Percentiles rank a stretch among this genome's conserved stretches.
Evolutionary conservation across 2,329 filamentous ascomycete genomes (phyloP).

Genomic region (Pseudocercospora fijiensis): DNA sequence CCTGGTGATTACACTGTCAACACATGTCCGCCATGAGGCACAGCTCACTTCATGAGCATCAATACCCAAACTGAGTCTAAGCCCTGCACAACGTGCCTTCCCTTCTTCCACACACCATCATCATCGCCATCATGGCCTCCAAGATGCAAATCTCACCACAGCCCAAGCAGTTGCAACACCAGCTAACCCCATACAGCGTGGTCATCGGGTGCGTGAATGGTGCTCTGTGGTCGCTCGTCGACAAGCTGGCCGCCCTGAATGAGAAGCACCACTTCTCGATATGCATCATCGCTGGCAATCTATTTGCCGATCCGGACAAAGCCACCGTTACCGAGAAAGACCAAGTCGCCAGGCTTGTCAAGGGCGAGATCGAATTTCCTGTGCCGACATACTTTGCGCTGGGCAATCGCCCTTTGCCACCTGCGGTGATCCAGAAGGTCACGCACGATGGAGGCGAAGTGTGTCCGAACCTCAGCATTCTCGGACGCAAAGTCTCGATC

Average conservation of each 20-base stretch:
- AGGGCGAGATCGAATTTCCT: constrained; percentile 70
- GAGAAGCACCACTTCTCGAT: constrained; percentile 85
- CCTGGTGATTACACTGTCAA: neutral
- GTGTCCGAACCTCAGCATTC: constrained; percentile 85
- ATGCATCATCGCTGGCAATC: constrained; percentile 77
- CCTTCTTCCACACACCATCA: constrained; percentile 4
- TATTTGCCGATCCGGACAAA: constrained; percentile 62
- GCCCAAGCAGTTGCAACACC: constrained; percentile 4
- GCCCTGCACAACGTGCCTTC: neutral
- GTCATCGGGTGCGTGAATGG: constrained; percentile 83
- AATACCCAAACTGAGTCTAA: constrained; percentile 1
- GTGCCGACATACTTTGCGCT: constrained; percentile 90
- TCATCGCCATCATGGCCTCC: constrained; percentile 49
- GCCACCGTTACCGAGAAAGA: constrained; percentile 50
- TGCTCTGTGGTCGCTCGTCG: constrained; percentile 69
- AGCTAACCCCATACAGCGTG: constrained; percentile 53
- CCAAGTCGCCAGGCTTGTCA: constrained; percentile 56
- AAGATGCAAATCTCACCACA: constrained; percentile 51
- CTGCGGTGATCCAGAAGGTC: constrained; percentile 68
- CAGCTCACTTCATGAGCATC: neutral
- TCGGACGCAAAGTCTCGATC: constrained; percentile 81
- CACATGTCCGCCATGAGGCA: neutral
- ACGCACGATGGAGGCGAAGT: constrained; percentile 68
- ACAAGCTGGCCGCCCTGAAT: constrained; percentile 75
- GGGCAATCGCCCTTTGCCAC: constrained; percentile 71